A percentile compares a stretch with the other conserved stretches of the same genome.
phyloP scores from a whole-genome alignment of 768 basidiomycete genomes.

The Cystobasidium tubakii region DNA sequence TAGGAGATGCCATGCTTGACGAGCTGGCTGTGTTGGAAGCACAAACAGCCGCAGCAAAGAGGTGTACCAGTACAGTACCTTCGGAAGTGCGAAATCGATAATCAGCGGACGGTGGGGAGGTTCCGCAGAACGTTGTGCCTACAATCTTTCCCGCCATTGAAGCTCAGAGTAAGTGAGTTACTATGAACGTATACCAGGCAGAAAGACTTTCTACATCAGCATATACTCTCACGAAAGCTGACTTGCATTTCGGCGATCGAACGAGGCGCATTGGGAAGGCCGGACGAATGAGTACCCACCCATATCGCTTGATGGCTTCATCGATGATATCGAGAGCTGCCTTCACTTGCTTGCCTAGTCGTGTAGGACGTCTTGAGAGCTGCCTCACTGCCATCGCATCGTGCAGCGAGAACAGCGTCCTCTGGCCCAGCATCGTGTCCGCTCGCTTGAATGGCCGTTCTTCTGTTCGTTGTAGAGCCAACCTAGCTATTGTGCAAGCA shows the following conservation, averaged over 20 bases:
- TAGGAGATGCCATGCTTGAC: constrained; percentile 30
- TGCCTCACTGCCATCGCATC: constrained; percentile 38
- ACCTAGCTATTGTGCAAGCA: background rate
- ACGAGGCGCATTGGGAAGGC: too few species aligned
- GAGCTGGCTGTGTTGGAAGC: constrained; percentile 38
- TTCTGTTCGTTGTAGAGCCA: too few species aligned
- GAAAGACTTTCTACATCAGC: background rate
- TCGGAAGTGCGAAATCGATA: constrained; percentile 47
- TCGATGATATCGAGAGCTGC: constrained; percentile 80
- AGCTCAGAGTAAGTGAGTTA: constrained; percentile 76
- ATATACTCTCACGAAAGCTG: background rate
- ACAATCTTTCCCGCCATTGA: constrained; percentile 99
- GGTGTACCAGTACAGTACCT: constrained; percentile 93
- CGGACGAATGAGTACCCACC: constrained; percentile 58
- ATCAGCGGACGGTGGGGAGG: background rate
- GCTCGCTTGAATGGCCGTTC: too few species aligned
- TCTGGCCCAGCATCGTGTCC: constrained; percentile 4
- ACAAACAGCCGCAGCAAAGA: constrained; percentile 69
- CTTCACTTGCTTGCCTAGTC: constrained; percentile 53
- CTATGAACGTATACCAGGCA: background rate
- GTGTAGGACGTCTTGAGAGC: background rate
- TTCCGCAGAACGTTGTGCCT: constrained; percentile 26
- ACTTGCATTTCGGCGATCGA: constrained; percentile 34
- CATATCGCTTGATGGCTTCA: constrained; percentile 65
- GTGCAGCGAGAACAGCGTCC: constrained; percentile 27